Evolutionary conservation across 2,329 filamentous ascomycete genomes (phyloP), one percentile per base, ranked within the genome.

Genomic region (Neurospora sp.): DNA sequence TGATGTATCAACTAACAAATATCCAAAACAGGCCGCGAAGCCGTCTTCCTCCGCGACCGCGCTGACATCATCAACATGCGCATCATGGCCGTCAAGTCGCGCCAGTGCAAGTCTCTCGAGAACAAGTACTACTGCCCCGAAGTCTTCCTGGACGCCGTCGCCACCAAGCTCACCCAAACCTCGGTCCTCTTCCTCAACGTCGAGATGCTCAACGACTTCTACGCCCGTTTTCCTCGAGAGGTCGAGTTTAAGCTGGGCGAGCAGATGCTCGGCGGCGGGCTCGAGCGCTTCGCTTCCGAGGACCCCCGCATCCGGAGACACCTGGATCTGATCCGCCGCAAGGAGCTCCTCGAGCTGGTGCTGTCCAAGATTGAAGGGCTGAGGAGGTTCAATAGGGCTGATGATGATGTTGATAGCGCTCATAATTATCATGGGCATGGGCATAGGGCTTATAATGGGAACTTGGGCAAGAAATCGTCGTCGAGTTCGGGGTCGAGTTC

Each of bases 101-200:
- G 95, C 79, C 94, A 97, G 81, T 99, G 96, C 81, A 87, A 89
- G 71, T 88, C 83, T 74, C 85, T 90, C 74, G 90, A 91, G 77
- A 97, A 97, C 83, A 97, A 97, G 83, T 97, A 98, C 82, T 89
- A 96, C 82, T 99, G 96, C 77, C 96, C 96, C 0, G 96, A 99
- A 79, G 88, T 99, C 17, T 99, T 99, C 83, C 88, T 99, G n/a
- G 94, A 99, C 77, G 93, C 96, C 3, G 96, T 97, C 1, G 94
- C 96, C 1, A 92, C 94, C 74, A 98, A 98, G 81, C 87, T 99
- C 67, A 96, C 95, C 3, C 91, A 93, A 1, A 99, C 96, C 0
- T 95, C 96, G 2, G 96, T 99, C 8, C 88, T 99, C 0, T 99
- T 99, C 84, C 87, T 99, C 38, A 97, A 99, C 77, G 96, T 98